These are phyloP conservation scores for Prinsepia uniflora DNA, from an alignment of 306 rosid genomes.

Conservation along the genomic window DNA sequence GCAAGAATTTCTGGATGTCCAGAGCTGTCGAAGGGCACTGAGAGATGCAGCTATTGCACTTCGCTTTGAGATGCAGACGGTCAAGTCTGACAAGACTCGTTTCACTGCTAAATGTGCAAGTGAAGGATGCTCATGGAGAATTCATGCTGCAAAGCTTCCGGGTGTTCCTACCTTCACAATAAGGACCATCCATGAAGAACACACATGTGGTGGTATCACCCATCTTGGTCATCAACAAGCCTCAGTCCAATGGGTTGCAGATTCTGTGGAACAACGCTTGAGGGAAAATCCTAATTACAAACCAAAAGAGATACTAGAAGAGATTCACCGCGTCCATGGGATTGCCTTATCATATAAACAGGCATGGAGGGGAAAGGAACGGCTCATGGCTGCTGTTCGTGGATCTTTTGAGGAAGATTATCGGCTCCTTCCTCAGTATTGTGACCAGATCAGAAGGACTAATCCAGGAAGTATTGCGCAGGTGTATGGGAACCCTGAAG, in stretches of 20 bases:
- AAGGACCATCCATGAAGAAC: slow-evolving; percentile 45
- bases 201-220: slow-evolving; percentile 44
- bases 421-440: slow-evolving; percentile 49
- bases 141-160: slow-evolving; percentile 57
- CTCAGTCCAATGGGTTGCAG: slow-evolving; percentile 58
- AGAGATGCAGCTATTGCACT: slow-evolving; percentile 55
- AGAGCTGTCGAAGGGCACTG: slow-evolving; percentile 53
- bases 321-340: slow-evolving; percentile 52
- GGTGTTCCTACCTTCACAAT: slow-evolving; percentile 50
- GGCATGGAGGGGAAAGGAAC: slow-evolving; percentile 54
- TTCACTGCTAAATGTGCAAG: slow-evolving; percentile 49
- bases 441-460: slow-evolving; percentile 46
- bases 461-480: slow-evolving; percentile 51
- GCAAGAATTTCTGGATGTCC: slow-evolving; percentile 55
- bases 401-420: slow-evolving; percentile 59
- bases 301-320: slow-evolving; percentile 55
- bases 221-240: slow-evolving; percentile 62
- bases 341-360: slow-evolving; percentile 47
- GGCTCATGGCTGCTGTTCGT: slow-evolving; percentile 48
- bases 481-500: slow-evolving; percentile 41
- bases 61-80: slow-evolving; percentile 47
- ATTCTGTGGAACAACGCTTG: slow-evolving; percentile 45
- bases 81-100: slow-evolving; percentile 55
- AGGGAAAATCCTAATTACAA: slow-evolving; percentile 46
- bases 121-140: slow-evolving; percentile 58